These are phyloP conservation scores for Posidonia australis DNA, from an alignment of 106 monocot species.

Conservation along the genomic window DNA sequence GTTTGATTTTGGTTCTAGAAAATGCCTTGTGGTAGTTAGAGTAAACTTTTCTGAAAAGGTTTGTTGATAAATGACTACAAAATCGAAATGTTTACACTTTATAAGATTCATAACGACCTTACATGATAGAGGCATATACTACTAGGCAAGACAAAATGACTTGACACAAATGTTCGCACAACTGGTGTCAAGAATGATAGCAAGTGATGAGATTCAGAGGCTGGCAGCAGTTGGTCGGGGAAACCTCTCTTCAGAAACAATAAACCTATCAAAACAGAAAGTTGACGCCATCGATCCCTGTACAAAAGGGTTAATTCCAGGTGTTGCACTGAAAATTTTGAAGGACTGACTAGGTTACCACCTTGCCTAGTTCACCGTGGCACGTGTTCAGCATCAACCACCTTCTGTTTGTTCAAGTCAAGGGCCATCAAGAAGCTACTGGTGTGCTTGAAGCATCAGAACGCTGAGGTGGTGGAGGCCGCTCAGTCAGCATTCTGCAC, in stretches of 20 bases:
- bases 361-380: conserved; percentile 48
- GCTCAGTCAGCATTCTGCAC: conserved; percentile 44
- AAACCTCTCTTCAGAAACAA: conserved; percentile 39
- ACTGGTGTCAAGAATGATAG: conserved; percentile 29
- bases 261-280: conserved; percentile 23
- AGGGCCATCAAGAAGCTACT: conserved; percentile 36
- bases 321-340: conserved; percentile 6
- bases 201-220: conserved; percentile 41
- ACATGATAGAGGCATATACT: conserved; percentile 31
- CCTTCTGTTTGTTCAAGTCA: conserved; percentile 52
- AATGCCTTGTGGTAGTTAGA: too few relatives aligned
- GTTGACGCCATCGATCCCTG: not conserved
- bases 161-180: conserved; percentile 28
- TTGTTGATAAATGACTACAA: too few relatives aligned
- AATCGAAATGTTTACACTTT: too few relatives aligned
- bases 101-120: conserved; percentile 50
- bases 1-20: too few relatives aligned
- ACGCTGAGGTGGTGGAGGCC: conserved; percentile 35
- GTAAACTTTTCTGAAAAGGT: too few relatives aligned
- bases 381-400: conserved; percentile 25
- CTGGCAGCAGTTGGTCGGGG: conserved; percentile 38
- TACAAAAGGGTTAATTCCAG: conserved; percentile 14
- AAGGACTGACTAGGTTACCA: conserved; percentile 1
- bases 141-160: conserved; percentile 29
- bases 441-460: conserved; percentile 37